Evolutionary conservation across 257 asterid genomes (phyloP).

Genomic region (Catharanthus roseus): DNA sequence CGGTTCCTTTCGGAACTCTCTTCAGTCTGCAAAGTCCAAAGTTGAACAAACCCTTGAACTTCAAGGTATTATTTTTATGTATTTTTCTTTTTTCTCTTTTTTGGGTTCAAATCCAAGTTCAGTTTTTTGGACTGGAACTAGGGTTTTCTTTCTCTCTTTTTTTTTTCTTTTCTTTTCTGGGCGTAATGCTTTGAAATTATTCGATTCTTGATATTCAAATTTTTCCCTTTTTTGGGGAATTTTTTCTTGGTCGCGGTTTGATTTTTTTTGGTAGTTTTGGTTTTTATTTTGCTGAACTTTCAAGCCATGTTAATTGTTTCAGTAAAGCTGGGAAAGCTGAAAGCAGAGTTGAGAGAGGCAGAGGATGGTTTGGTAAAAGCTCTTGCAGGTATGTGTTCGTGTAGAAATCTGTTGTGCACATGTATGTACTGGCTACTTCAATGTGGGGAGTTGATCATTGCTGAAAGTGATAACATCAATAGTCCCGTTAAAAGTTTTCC

Average conservation of each 20-base stretch:
- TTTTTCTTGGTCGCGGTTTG: neutral
- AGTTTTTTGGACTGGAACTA: neutral
- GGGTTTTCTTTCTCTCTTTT: conserved; percentile 1
- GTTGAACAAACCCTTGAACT: conserved; percentile 57
- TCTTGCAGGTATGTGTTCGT: conserved; percentile 54
- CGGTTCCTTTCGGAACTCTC: conserved; percentile 20
- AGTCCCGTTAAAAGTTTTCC: neutral
- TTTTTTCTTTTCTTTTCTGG: too few species aligned
- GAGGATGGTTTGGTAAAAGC: conserved; percentile 76
- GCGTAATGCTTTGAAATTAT: neutral
- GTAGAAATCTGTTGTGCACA: neutral
- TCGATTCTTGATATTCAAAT: neutral
- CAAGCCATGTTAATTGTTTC: conserved; percentile 15
- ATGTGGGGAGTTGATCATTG: neutral
- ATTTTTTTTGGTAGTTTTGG: neutral
- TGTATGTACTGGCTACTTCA: neutral
- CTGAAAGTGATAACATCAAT: too few species aligned
- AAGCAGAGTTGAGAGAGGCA: conserved; percentile 54
- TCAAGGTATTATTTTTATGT: conserved; percentile 38
- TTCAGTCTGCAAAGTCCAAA: conserved; percentile 38
- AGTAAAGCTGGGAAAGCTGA: conserved; percentile 60
- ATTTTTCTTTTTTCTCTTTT: neutral
- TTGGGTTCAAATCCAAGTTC: neutral
- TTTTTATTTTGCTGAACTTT: conserved; percentile 12
- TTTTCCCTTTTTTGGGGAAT: neutral